Base-by-base conservation (phyloP, 441 rosid species). In the Metrosideros polymorpha region DNA sequence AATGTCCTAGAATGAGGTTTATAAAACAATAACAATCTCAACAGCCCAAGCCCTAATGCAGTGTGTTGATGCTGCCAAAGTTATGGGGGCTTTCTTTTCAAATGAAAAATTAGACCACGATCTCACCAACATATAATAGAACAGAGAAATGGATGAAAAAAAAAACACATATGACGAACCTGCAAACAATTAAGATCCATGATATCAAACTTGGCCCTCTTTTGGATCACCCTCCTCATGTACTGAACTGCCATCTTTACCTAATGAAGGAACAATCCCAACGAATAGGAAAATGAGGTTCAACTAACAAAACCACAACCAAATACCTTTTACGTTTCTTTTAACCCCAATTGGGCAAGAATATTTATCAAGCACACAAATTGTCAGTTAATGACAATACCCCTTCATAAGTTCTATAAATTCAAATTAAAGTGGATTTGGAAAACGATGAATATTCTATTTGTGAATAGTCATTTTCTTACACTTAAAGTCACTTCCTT, bases 201-300 rank as follows among this genome's bases (percentile, higher is more conserved):
- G 61, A 97, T 97, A 89, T 97, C 95, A 91, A 97, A 97, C 91
- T 96, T 97, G 59, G 99, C 98, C 90, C 93, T 96, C 94, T 91
- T 97, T 89, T 94, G 97, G 85, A 97, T 97, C 57, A 95, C 89
- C 50, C 95, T 92, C 83, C 99, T 92, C 99, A 97, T 97, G 92
- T 96, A 97, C 89, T 95, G 99, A 87, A 97, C 93, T 29, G 99
- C 99, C 98, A 97, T 90, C 93, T 95, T 97, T 84, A 97, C 97
- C 99, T 83, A 42, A 47, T n/a, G 17, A 82, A 52, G 29, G 45
- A 52, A 52, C n/a, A 51, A 30, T 30, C n/a, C 45, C 84, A 24
- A 83, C 55, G 45, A 83, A 83, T 83, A 30, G 52, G 84, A 83
- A 66, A 51, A 35, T 8, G n/a, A 83, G 43, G 27, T 53, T 52